Evolutionary conservation across 106 monocot genomes (phyloP), one percentile per base, ranked within the genome.

Genomic region (Iris macrosiphon): DNA sequence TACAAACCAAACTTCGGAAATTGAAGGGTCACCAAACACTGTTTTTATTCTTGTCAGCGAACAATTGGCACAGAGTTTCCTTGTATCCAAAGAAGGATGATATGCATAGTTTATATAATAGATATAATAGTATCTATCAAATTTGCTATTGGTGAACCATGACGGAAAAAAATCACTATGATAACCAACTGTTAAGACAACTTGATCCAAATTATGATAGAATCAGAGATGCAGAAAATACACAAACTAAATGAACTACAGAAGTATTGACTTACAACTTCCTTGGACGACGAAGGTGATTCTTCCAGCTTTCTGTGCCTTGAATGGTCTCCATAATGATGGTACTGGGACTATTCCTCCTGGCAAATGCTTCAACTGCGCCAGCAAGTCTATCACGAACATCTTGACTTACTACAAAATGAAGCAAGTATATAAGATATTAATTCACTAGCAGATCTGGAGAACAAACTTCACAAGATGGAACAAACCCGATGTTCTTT

Each of bases 311-410:
- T 54, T 57, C 62, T 78, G 33, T 73, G 69, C 69, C 55, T 77
- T n/a, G 55, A 61, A 50, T 55, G 49, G 49, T 84, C 89, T 44
- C 77, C 73, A 55, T 71, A 55, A 45, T 67, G 67, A 38, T 74
- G 54, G 78, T 57, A 55, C 73, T 53, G 12, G 73, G 57, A 40
- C 31, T 45, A 43, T 71, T 69, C 61, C 84, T 89, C 67, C 74
- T 83, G 31, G 83, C 58, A 66, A 89, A 80, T 46, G 80, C 77
- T 69, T 89, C 84, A 47, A 89, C 84, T 7, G 77, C 80, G 68
- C 77, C 80, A 57, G 89, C 71, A 49, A 84, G 84, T 46, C 71
- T 76, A 59, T 89, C 80, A 20, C 61, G 71, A 22, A 84, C 77
- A 49, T 80, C 83, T 52, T 83, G 83, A 25, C 83, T 76, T 34